Base-by-base conservation (phyloP, 345 rosid species). In the Populus pruinosa region DNA sequence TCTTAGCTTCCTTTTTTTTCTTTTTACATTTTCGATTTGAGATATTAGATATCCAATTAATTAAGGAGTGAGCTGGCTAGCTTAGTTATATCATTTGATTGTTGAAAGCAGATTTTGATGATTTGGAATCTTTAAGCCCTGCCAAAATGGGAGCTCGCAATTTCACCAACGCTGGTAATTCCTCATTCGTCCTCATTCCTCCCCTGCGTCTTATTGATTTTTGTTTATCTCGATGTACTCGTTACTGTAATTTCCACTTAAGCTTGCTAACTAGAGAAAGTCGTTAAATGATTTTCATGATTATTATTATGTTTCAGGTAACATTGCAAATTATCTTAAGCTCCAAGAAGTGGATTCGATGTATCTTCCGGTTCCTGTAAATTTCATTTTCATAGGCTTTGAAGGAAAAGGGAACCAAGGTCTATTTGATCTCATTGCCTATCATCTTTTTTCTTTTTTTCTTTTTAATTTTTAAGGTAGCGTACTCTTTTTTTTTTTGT, bases 351-450 rank as follows among this genome's bases (percentile, higher is more conserved):
- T 96, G 53, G 97, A 92, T 73, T 89, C 97, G 73, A 79, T 96
- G 81, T 88, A 92, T 82, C 91, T 94, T 70, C 99, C 98, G 0
- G 88, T 96, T 38, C 98, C 99, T 9, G 94, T 96, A 59, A 94
- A 96, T 88, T 96, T 92, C 83, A 92, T 96, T 78, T 93, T 96
- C 80, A 83, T 96, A 56, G 99, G 99, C 70, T 96, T 96, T 86
- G 97, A 96, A 72, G 98, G 99, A 44, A 89, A 89, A 79, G 99
- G 99, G 82, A 96, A 94, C 86, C 94, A 90, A 87, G 99, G 99
- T 96, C 79, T 68, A 80, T 70, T 7, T 6, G 50, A 70, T 59
- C 70, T 81, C 77, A 36, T 33, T 76, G n/a, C 18, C 39, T 43
- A 27, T 21, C 27, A 39, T 38, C 38, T 78, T 70, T 49, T 25